Base-by-base conservation (phyloP, 1,284 basidiomycete genomes). In the Microbotryum violaceum region DNA sequence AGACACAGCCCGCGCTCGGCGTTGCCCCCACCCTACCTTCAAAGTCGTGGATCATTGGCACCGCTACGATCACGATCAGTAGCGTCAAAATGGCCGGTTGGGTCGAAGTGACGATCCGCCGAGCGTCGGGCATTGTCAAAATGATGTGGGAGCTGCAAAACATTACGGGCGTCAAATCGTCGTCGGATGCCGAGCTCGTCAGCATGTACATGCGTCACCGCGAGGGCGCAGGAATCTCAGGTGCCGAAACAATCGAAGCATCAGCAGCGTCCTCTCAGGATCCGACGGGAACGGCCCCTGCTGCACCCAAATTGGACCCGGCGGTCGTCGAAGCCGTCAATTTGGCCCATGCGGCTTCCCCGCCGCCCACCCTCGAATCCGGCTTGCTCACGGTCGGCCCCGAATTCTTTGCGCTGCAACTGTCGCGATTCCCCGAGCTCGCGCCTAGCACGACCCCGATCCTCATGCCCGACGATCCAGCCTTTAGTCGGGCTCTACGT, bases 111-210 rank as follows among this genome's bases (percentile, higher is more conserved):
- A 77, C 87, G 45, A 86, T 88, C 0, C 83, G 92, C 9, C 82
- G 96, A 21, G 87, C 96, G 0, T 97, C 93, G 1, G 96, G 96
- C 6, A 86, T 87, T 62, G 89, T 89, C 1, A 74, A 77, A 31
- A 85, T 97, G 72, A 77, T 97, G n/a, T 90, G 88, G 74, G 85
- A 89, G 71, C 75, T 93, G 42, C 65, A 97, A 74, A 97, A 98
- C 73, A 83, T 89, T 1, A 89, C 90, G 0, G 80, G 91, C 74
- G 83, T 91, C 5, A 84, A 56, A 4, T 57, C 62, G 50, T 56
- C 85, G 0, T 80, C 87, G 1, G 91, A 90, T 1, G 89, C 91
- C 71, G 85, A 72, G 61, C 61, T 70, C 23, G 61, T 72, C 50
- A 66, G 64, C 23, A 69, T 69, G 51, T 65, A 66, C 52, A 61